phyloP scores from a whole-genome alignment of 2,329 filamentous ascomycete species.

The Penicillium sp. region DNA sequence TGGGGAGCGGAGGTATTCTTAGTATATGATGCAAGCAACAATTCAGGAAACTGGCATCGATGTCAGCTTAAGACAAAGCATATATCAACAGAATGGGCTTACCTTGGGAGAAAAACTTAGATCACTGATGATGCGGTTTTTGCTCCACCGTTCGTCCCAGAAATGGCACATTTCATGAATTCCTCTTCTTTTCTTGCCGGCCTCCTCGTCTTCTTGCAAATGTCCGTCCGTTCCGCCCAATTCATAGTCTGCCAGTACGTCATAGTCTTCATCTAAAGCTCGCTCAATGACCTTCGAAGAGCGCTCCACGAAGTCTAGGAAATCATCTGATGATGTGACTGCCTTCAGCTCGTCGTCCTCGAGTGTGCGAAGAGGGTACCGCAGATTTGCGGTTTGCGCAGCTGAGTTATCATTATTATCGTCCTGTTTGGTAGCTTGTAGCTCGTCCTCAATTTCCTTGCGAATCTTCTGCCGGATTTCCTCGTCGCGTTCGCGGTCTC shows the following conservation, averaged over 20 bases:
- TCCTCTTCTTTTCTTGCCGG: conserved; percentile 45
- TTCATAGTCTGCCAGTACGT: conserved; percentile 92
- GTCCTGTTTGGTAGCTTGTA: conserved; percentile 65
- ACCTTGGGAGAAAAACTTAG: conserved; percentile 92
- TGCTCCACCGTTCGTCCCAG: conserved; percentile 92
- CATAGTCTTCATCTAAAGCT: conserved; percentile 91
- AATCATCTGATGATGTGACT: conserved; percentile 88
- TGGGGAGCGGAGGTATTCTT: conserved; percentile 95
- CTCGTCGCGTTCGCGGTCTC: conserved; percentile 80
- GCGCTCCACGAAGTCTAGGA: conserved; percentile 89
- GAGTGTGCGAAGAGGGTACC: conserved; percentile 76
- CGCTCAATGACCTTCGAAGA: conserved; percentile 97
- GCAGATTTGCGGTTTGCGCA: conserved; percentile 47
- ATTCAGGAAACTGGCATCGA: conserved; percentile 68
- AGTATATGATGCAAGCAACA: conserved; percentile 91
- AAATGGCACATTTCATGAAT: conserved; percentile 85
- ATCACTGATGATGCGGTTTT: conserved; percentile 94
- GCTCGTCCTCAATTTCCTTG: conserved; percentile 88
- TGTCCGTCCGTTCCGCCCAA: conserved; percentile 69
- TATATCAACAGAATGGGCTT: conserved; percentile 14
- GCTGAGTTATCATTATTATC: conserved; percentile 34
- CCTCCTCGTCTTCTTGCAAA: conserved; percentile 74
- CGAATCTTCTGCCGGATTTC: conserved; percentile 81
- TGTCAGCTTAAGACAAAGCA: conserved; percentile 17
- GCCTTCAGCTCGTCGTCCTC: conserved; percentile 83